Base-by-base conservation (phyloP, 169 alveolate genomes). In the Blepharisma undulans region DNA sequence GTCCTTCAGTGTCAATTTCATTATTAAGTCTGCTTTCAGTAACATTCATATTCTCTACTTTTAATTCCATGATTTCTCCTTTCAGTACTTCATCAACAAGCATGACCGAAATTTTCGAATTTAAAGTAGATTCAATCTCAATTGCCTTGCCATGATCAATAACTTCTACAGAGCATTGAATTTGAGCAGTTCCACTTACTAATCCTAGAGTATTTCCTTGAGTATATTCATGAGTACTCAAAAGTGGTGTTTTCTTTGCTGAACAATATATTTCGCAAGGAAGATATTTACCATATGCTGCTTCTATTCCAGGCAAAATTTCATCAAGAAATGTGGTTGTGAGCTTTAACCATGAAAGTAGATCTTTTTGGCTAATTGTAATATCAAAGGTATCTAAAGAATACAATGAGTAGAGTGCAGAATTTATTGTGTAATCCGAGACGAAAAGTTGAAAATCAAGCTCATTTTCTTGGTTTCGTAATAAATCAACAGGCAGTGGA, bases 301-400 rank as follows among this genome's bases (percentile, higher is more conserved):
- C 3, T 25, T 36, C 89, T 60, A 84, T 25, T n/a, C 89, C 89
- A 10, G 89, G 89, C 27, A 84, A 22, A 30, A 84, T 48, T n/a
- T 4, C 29, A 3, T 84, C 78, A 32, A 84, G 32, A 59, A 29
- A 22, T 25, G 89, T 18, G 1, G 89, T 84, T 4, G 74, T 60
- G 10, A 84, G 74, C 48, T 79, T 27, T 29, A 79, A n/a, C 10
- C 29, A 29, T n/a, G 71, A n/a, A 79, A 76, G 87, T 14, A 79
- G 8, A 14, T n/a, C 27, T 29, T 79, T 32, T 30, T 27, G 27
- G 14, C 25, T 1, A 32, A 79, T 79, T n/a, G 29, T 79, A 4
- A 32, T 10, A 29, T 79, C 30, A 29, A 79, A 79, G 14, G 25
- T n/a, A 4, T 32, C 72, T 30, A 33, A 2, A 27, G 36, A n/a